Evolutionary conservation across 805 yeast species (phyloP), one percentile per base, ranked within the genome.

Genomic region (Wickerhamiella lipophila): DNA sequence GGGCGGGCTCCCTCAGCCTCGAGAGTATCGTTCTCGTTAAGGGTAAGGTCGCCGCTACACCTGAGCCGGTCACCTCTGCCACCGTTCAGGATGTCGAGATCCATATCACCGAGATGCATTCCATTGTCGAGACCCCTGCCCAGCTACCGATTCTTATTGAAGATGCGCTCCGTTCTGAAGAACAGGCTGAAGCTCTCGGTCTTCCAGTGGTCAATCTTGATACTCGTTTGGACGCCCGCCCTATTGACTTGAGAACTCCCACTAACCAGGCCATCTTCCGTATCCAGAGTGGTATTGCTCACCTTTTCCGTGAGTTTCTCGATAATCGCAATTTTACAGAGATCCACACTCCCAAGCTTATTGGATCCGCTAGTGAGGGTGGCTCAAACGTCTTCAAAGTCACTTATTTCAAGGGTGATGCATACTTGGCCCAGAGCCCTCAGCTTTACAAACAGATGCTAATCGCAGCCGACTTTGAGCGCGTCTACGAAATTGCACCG

Each of bases 241-340:
- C 89, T 49, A 87, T 92, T 65, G 99, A 92, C 64, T 74, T 92
- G 65, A 83, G 99, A 75, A 92, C 98, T 4, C 83, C 82, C 41
- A 89, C 98, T 48, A 92, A 92, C 73, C 97, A 92, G 71, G 94
- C 98, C 46, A 92, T 92, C 57, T 92, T 92, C 78, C 83, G 79
- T 68, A 81, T 92, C 61, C 94, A 85, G 70, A 76, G 89, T 45
- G 98, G 89, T 60, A 94, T 92, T 50, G 77, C 89, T 64, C 72
- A 73, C 35, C 71, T 94, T 61, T 92, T 92, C 76, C 79, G 94
- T 65, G 97, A 92, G 71, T 92, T 82, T 64, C 73, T 92, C 60
- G 63, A 68, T 52, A 67, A 66, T 44, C 76, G 71, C 58, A 76
- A 76, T 23, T 92, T 92, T 70, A 77, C 81, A 32, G 99, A 94